Evolutionary conservation across 2,329 filamentous ascomycete genomes (phyloP).

Genomic region (Sclerotinia borealis): DNA sequence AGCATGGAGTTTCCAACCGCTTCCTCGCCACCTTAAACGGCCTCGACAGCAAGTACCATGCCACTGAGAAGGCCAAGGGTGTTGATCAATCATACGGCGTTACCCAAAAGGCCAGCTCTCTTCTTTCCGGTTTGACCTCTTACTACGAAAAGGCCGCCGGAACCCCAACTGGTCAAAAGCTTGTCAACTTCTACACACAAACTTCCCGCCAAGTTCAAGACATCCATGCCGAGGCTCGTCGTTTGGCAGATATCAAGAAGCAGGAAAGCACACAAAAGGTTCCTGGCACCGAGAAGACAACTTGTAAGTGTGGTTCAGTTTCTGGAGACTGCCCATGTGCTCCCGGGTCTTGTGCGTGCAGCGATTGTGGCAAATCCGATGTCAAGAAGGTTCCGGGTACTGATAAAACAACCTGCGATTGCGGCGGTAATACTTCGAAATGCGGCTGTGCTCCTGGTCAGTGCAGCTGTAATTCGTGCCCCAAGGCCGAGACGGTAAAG

Average conservation of each 20-base stretch:
- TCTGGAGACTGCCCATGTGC: constrained; percentile 40
- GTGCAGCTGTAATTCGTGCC: constrained; percentile 37
- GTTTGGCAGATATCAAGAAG: constrained; percentile 84
- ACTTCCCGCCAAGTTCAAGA: constrained; percentile 86
- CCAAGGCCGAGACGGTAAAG: constrained; percentile 35
- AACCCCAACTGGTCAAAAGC: constrained; percentile 81
- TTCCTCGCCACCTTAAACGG: constrained; percentile 72
- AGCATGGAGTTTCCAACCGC: constrained; percentile 76
- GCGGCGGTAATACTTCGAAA: constrained; percentile 33
- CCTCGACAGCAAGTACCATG: constrained; percentile 82
- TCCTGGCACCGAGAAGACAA: constrained; percentile 36
- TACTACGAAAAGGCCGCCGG: constrained; percentile 93
- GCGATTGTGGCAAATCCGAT: constrained; percentile 42
- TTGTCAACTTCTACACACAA: constrained; percentile 82
- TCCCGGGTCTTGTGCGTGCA: constrained; percentile 42
- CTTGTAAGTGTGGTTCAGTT: constrained; percentile 41
- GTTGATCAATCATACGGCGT: constrained; percentile 83
- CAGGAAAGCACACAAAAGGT: constrained; percentile 41
- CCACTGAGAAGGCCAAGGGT: constrained; percentile 76
- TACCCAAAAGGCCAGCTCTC: constrained; percentile 60
- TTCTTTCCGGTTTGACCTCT: constrained; percentile 63
- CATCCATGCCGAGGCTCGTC: constrained; percentile 84
- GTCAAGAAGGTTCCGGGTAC: constrained; percentile 34
- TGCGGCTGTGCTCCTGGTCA: constrained; percentile 36
- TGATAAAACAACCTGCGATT: constrained; percentile 38